Base-by-base conservation (phyloP, 495 filamentous ascomycete species). In the Penicillium macrosclerotiorum region DNA sequence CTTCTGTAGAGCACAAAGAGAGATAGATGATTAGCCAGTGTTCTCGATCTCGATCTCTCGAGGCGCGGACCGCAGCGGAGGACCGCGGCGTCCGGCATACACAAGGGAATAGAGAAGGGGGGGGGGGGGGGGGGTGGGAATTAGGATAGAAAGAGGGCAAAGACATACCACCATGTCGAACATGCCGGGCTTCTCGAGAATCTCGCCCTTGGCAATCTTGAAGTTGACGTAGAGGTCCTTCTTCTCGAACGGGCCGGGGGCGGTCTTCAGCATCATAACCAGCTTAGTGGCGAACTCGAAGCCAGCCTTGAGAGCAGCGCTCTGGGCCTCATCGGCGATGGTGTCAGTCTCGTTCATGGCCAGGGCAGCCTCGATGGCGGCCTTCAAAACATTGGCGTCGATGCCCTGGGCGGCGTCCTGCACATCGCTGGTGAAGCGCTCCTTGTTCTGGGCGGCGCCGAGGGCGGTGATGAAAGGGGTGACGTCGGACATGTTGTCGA, bases 171-270 rank as follows among this genome's bases (percentile, higher is more conserved):
- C 67, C 41, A 84, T 54, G 45, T 81, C 73, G 36, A 78, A 79
- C 56, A 71, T 74, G 40, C 73, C 70, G 37, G 68, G 67, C 45
- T 70, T 54, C 9, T 73, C 62, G 11, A 68, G 51, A 19, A 59
- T 59, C 52, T 81, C 77, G 32, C 73, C 63, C 27, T 59, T 70
- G 19, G 67, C 68, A 61, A 73, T 65, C 71, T 85, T 85, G 73
- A 72, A 84, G 55, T 77, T 69, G 43, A 64, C 75, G 63, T 84
- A 85, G 35, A 82, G 63, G 73, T 84, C 55, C 43, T 53, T 47
- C 52, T 79, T 64, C 55, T 83, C 81, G 35, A 75, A 68, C 39
- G 74, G 62, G 8, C 57, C 63, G 4, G 77, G 78, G 40, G 74
- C 71, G 8, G 64, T 60, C 47, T 70, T 65, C 37, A 78, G 73